A percentile compares a stretch with the other conserved stretches of the same genome.
These are phyloP conservation scores for Colletotrichum sp. DNA, from an alignment of 2,329 filamentous ascomycete species.

Conservation along the genomic window DNA sequence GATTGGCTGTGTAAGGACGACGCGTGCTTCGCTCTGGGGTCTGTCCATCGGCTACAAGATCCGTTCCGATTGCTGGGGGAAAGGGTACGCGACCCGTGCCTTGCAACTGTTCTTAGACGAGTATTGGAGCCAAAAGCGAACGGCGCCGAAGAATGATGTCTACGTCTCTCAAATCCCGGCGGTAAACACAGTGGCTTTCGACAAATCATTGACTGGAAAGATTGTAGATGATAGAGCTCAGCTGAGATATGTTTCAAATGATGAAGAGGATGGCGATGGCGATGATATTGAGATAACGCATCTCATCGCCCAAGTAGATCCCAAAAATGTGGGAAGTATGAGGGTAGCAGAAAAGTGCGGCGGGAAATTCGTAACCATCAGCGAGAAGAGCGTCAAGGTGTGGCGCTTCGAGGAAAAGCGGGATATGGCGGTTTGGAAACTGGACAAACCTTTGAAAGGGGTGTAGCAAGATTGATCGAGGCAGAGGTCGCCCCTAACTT, in stretches of 20 bases:
- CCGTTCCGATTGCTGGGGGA: not conserved
- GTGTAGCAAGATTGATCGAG: not conserved
- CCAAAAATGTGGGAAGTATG: not conserved
- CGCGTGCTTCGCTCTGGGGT: not conserved
- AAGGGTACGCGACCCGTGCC: not conserved
- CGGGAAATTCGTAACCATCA: not conserved
- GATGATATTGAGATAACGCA: not conserved
- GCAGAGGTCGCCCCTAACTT: fast-evolving
- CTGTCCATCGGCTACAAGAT: slow-evolving; percentile 1
- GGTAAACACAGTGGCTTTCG: not conserved
- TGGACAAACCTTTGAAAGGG: not conserved
- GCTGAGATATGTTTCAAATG: not conserved
- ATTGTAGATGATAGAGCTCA: fast-evolving
- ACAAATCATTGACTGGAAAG: fast-evolving
- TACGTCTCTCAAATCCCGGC: not conserved
- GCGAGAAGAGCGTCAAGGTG: not conserved
- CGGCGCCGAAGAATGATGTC: not conserved
- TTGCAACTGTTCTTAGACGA: not conserved
- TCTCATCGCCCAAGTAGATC: not conserved
- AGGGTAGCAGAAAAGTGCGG: not conserved
- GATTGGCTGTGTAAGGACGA: not conserved
- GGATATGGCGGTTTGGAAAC: slow-evolving; percentile 3
- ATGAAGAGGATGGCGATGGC: not conserved
- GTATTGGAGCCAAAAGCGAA: not conserved
- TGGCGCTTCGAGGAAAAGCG: slow-evolving; percentile 3